A percentile compares a stretch with the other conserved stretches of the same genome.
These are phyloP conservation scores for Aspergillus brasiliensis DNA, from an alignment of 2,329 filamentous ascomycete species.

Conservation along the genomic window DNA sequence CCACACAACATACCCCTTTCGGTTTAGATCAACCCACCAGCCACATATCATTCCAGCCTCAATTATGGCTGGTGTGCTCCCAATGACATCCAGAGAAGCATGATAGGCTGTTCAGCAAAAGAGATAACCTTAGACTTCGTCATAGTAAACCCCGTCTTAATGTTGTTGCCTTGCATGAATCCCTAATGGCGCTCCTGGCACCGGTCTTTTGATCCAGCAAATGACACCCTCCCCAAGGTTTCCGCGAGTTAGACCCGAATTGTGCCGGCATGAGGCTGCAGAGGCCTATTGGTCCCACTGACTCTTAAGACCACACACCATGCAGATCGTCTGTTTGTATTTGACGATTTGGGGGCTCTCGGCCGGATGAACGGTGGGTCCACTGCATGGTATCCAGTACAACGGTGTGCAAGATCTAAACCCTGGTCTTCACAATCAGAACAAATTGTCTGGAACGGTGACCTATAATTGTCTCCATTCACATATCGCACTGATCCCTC, in stretches of 20 bases:
- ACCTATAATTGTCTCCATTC: neutral
- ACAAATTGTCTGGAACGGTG: neutral
- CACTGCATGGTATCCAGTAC: neutral
- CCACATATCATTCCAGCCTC: constrained; percentile 4
- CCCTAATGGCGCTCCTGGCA: neutral
- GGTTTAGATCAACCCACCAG: neutral
- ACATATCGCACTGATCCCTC: neutral
- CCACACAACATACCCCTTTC: constrained; percentile 8
- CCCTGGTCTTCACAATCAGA: neutral
- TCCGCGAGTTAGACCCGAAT: neutral
- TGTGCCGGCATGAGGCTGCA: neutral
- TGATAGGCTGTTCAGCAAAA: neutral
- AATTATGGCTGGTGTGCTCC: constrained; percentile 1
- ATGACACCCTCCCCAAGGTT: neutral
- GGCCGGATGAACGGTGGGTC: neutral
- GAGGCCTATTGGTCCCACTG: neutral
- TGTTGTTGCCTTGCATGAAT: neutral
- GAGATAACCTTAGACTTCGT: neutral
- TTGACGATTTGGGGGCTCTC: neutral
- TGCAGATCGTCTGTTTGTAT: neutral
- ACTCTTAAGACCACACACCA: neutral
- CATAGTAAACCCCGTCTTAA: neutral
- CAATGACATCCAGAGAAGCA: neutral
- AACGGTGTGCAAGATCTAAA: neutral
- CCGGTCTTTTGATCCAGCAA: neutral